Evolutionary conservation across 495 filamentous ascomycete genomes (phyloP).

Genomic region (Chaetomium tenue): DNA sequence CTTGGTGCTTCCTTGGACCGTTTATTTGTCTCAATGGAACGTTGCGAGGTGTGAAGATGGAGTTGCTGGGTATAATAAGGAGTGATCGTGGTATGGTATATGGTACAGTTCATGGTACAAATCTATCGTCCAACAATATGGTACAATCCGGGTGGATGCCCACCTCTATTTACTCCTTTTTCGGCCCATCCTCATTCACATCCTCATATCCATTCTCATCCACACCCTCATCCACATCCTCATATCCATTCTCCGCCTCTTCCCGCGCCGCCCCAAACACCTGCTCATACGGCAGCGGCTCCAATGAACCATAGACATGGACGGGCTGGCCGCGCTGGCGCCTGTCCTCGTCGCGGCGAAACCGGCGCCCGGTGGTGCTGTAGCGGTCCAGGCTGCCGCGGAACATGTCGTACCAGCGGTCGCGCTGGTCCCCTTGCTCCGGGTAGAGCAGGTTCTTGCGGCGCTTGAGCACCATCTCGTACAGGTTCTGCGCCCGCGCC

Average conservation of each 20-base stretch:
- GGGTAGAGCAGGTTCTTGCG: constrained; percentile 45
- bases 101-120: constrained; percentile 4
- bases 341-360: constrained; percentile 28
- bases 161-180: background rate
- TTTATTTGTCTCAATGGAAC: background rate
- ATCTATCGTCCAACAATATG: background rate
- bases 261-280: too few species aligned
- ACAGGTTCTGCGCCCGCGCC: constrained; percentile 47
- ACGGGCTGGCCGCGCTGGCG: constrained; percentile 28
- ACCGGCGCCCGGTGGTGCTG: constrained; percentile 32
- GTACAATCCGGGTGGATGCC: too few species aligned
- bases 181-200: too few species aligned
- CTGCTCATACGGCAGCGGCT: constrained; percentile 25
- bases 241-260: too few species aligned
- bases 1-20: background rate
- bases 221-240: background rate
- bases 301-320: constrained; percentile 33
- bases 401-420: constrained; percentile 44
- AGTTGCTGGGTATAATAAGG: too few species aligned
- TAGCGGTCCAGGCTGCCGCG: constrained; percentile 30
- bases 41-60: background rate
- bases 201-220: constrained; percentile 11
- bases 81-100: background rate
- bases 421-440: constrained; percentile 31
- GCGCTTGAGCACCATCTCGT: constrained; percentile 50